Evolutionary conservation across 768 basidiomycete species (phyloP).

Genomic region (Lenzites betulinus): DNA sequence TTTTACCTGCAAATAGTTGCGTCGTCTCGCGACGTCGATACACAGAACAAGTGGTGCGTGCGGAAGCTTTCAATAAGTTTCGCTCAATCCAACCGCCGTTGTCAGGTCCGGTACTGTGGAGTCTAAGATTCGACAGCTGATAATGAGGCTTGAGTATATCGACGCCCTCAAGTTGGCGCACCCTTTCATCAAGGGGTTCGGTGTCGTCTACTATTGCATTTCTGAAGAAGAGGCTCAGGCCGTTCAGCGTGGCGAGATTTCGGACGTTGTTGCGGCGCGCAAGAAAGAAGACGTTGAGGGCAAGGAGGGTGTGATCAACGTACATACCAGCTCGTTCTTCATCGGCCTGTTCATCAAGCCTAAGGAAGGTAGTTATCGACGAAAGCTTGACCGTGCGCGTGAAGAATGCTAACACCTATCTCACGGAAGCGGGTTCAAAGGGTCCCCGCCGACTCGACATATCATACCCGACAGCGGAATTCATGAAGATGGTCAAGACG

Average conservation of each 20-base stretch:
- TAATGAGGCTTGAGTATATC: constrained; percentile 97
- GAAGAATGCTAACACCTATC: not conserved
- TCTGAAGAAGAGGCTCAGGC: constrained; percentile 86
- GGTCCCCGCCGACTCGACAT: constrained; percentile 91
- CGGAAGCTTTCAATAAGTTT: constrained; percentile 26
- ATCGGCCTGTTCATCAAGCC: constrained; percentile 95
- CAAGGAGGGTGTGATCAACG: constrained; percentile 74
- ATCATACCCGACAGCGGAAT: constrained; percentile 94
- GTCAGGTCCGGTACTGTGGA: constrained; percentile 92
- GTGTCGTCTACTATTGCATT: constrained; percentile 81
- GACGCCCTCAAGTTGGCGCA: constrained; percentile 91
- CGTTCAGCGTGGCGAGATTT: constrained; percentile 86
- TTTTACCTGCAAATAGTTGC: constrained; percentile 97
- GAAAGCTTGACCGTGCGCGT: not conserved
- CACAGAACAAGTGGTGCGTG: constrained; percentile 86
- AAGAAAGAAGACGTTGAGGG: constrained; percentile 78
- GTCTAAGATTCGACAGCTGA: constrained; percentile 91
- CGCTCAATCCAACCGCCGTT: not conserved
- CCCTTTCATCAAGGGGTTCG: constrained; percentile 93
- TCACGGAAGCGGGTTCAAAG: constrained; percentile 61
- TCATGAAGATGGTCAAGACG: constrained; percentile 87
- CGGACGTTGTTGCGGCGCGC: constrained; percentile 67
- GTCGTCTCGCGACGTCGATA: constrained; percentile 76
- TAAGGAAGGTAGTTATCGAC: constrained; percentile 70
- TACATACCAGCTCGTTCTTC: constrained; percentile 92